A percentile compares a stretch with the other conserved stretches of the same genome.
phyloP scores from a whole-genome alignment of 2,329 filamentous ascomycete genomes.

The Trichocomaceae sp. region DNA sequence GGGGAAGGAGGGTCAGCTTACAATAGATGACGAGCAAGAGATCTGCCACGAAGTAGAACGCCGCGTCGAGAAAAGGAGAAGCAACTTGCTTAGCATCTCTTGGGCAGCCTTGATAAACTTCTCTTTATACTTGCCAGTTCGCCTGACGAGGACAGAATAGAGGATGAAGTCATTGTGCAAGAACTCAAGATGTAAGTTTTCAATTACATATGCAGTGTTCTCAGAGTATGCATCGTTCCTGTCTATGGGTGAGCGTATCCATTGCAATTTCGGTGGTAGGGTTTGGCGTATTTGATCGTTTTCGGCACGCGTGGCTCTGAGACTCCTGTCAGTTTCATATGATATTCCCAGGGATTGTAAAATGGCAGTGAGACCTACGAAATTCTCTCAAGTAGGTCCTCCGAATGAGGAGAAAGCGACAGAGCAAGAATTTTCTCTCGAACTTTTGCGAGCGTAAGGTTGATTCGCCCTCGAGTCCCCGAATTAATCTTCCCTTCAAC shows the following conservation, averaged over 20 bases:
- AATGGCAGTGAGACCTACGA: not conserved
- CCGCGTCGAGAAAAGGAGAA: not conserved
- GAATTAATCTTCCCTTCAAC: constrained; percentile 12
- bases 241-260: not conserved
- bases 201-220: constrained; percentile 12
- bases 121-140: constrained; percentile 8
- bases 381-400: constrained; percentile 6
- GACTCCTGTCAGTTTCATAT: not conserved
- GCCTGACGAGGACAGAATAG: constrained; percentile 16
- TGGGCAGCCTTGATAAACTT: constrained; percentile 8
- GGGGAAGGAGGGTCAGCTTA: not conserved
- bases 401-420: constrained; percentile 10
- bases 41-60: not conserved
- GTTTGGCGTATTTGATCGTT: constrained; percentile 3
- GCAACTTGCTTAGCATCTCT: constrained; percentile 6
- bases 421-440: constrained; percentile 10
- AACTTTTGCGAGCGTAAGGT: constrained; percentile 8
- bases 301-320: constrained; percentile 7
- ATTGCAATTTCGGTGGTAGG: constrained; percentile 9
- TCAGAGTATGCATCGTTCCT: constrained; percentile 7
- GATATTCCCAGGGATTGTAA: too few species aligned
- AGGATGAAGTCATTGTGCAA: constrained; percentile 20
- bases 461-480: constrained; percentile 9
- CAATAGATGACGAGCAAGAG: constrained; percentile 6
- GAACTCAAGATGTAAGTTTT: constrained; percentile 18